phyloP scores from a whole-genome alignment of 352 stramenopile species.

The Globisporangium alternatum region DNA sequence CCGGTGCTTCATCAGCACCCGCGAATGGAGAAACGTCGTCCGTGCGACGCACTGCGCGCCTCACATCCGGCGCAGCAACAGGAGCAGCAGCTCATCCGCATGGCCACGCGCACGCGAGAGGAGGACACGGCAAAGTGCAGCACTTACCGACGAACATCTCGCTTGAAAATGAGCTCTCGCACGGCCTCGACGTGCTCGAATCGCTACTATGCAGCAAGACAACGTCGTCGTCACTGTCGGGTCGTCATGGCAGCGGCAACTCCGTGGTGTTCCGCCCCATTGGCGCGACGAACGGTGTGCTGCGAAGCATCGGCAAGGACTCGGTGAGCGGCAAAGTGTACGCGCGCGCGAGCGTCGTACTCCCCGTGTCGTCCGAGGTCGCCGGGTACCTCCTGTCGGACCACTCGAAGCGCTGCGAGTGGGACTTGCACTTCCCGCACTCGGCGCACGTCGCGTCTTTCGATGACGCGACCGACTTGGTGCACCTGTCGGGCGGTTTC shows the following conservation, averaged over 20 bases:
- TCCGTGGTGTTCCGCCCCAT: slow-evolving; percentile 58
- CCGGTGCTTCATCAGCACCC: background rate
- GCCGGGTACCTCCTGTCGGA: slow-evolving; percentile 59
- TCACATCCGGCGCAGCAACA: background rate
- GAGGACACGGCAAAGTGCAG: slow-evolving; percentile 37
- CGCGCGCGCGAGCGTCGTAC: slow-evolving; percentile 57
- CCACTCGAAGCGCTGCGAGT: slow-evolving; percentile 66
- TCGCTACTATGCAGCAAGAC: slow-evolving; percentile 41
- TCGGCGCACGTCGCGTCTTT: slow-evolving; percentile 66
- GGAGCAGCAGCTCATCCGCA: slow-evolving; percentile 16
- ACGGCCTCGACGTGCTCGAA: slow-evolving; percentile 63
- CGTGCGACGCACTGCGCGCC: background rate
- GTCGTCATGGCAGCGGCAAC: slow-evolving; percentile 19
- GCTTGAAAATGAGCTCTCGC: slow-evolving; percentile 75
- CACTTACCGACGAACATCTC: slow-evolving; percentile 64
- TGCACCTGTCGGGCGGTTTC: slow-evolving; percentile 59
- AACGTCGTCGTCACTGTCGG: background rate
- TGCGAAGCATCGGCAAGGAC: slow-evolving; percentile 57
- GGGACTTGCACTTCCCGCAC: slow-evolving; percentile 70
- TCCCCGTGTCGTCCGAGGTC: slow-evolving; percentile 68
- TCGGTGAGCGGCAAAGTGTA: slow-evolving; percentile 35
- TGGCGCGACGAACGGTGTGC: slow-evolving; percentile 47
- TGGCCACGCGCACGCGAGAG: slow-evolving; percentile 21
- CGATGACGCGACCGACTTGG: slow-evolving; percentile 70
- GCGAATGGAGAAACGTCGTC: background rate